These are phyloP conservation scores for Vigna mungo DNA, from an alignment of 306 rosid species.

Conservation along the genomic window DNA sequence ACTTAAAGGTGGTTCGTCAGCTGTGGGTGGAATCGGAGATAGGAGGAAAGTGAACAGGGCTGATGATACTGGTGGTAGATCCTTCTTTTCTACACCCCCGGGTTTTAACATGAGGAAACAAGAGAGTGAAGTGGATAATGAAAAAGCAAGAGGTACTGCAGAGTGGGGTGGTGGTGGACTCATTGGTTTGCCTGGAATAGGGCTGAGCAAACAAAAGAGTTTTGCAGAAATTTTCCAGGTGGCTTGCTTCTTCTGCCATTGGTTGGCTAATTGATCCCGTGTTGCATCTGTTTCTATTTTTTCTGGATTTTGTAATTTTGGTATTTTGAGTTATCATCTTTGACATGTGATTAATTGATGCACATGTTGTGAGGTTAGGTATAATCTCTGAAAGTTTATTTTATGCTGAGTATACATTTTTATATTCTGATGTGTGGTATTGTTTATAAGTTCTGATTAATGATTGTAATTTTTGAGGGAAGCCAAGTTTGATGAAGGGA, in stretches of 20 bases:
- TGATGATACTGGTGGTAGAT: slow-evolving; percentile 66
- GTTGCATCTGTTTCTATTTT: slow-evolving; percentile 13
- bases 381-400: not conserved
- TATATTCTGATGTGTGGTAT: slow-evolving; percentile 18
- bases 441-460: not conserved
- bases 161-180: slow-evolving; percentile 88
- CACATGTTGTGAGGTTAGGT: slow-evolving; percentile 2
- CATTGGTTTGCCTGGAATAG: slow-evolving; percentile 85
- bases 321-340: not conserved
- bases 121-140: slow-evolving; percentile 60
- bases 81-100: slow-evolving; percentile 69
- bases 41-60: slow-evolving; percentile 65
- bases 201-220: slow-evolving; percentile 88
- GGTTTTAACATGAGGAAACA: slow-evolving; percentile 76
- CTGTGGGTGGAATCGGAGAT: slow-evolving; percentile 88
- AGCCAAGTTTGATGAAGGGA: not conserved
- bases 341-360: not conserved
- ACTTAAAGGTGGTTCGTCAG: slow-evolving; percentile 71
- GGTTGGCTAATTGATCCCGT: not conserved
- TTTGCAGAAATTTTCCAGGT: slow-evolving; percentile 97
- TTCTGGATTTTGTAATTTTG: not conserved
- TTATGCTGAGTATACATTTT: not conserved
- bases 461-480: slow-evolving; percentile 16
- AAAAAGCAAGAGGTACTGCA: slow-evolving; percentile 58
- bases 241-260: slow-evolving; percentile 34